These are phyloP conservation scores for Candida gorgasii DNA, from an alignment of 805 yeast species.

Conservation along the genomic window DNA sequence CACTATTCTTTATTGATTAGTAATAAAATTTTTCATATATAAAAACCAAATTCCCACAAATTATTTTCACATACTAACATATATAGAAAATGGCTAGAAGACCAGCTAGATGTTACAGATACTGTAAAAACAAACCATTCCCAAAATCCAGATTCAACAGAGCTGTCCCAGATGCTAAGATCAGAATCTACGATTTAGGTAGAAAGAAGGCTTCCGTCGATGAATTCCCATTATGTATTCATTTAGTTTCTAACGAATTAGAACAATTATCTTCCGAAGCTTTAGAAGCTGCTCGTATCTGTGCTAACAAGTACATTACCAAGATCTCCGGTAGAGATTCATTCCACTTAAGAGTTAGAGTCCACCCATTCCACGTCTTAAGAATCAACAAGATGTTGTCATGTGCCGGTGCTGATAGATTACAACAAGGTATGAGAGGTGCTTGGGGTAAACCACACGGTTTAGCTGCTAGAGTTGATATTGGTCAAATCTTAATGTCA, in stretches of 20 bases:
- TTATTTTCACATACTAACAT: constrained; percentile 14
- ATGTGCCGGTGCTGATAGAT: constrained; percentile 99
- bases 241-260: constrained; percentile 97
- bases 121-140: constrained; percentile 99
- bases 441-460: constrained; percentile 99
- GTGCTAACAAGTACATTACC: constrained; percentile 99
- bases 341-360: constrained; percentile 99
- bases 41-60: background rate
- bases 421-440: constrained; percentile 99
- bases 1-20: background rate
- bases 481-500: constrained; percentile 97
- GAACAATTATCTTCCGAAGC: constrained; percentile 99
- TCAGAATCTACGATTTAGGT: constrained; percentile 98
- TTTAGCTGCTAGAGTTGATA: constrained; percentile 98
- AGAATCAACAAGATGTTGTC: constrained; percentile 99
- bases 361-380: constrained; percentile 99
- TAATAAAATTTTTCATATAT: constrained; percentile 4
- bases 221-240: constrained; percentile 99
- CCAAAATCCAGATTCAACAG: constrained; percentile 99
- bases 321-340: constrained; percentile 97
- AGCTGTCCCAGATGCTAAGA: constrained; percentile 99
- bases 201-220: constrained; percentile 99
- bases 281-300: constrained; percentile 99
- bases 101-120: constrained; percentile 99
- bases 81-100: constrained; percentile 94